Conservation (phyloP, 169 alveolate species). For the Plasmodium reichenowi region DNA sequence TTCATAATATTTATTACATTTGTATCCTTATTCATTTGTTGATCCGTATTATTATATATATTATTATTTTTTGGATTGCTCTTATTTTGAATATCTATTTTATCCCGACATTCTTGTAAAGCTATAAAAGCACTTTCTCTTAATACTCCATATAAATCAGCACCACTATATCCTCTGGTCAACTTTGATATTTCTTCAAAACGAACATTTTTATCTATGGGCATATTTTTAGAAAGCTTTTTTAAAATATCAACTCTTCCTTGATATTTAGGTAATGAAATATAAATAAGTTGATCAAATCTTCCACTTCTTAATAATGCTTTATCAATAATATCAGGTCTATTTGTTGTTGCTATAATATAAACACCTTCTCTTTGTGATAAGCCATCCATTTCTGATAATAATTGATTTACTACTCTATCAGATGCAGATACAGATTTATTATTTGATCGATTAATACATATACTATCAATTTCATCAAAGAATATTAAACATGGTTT, state of each 20-base stretch:
- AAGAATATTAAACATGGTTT: slow-evolving; percentile 98
- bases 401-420: slow-evolving; percentile 97
- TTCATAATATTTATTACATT: no score
- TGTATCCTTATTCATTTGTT: not conserved
- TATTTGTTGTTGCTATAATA: slow-evolving; percentile 99
- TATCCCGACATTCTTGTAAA: slow-evolving; percentile 81
- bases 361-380: slow-evolving; percentile 92
- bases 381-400: slow-evolving; percentile 99
- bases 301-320: slow-evolving; percentile 99
- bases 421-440: slow-evolving; percentile 90
- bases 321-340: slow-evolving; percentile 99
- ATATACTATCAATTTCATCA: slow-evolving; percentile 98
- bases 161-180: slow-evolving; percentile 96
- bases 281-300: slow-evolving; percentile 90
- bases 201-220: slow-evolving; percentile 88
- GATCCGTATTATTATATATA: not conserved
- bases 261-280: slow-evolving; percentile 96
- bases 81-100: slow-evolving; percentile 29
- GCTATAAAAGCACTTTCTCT: slow-evolving; percentile 95
- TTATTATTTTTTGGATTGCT: not conserved
- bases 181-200: slow-evolving; percentile 85
- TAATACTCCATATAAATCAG: slow-evolving; percentile 94
- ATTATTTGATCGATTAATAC: slow-evolving; percentile 94
- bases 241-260: slow-evolving; percentile 93
- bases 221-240: slow-evolving; percentile 91